phyloP scores from a whole-genome alignment of 495 filamentous ascomycete species.

The Penicillium nucicola region DNA sequence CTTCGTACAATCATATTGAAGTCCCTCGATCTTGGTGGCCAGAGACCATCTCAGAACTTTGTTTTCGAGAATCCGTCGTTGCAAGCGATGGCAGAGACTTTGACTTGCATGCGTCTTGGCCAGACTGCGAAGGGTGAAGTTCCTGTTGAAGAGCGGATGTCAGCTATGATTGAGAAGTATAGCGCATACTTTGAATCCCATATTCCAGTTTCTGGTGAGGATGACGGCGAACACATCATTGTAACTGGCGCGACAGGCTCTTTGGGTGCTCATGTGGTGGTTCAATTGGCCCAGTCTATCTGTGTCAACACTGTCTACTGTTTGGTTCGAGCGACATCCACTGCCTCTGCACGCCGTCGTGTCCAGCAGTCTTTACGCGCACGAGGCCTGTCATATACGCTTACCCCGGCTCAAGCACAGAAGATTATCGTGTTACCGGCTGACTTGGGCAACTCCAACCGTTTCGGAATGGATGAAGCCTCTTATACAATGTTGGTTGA shows the following conservation, averaged over 20 bases:
- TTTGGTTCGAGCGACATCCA: slow-evolving; percentile 51
- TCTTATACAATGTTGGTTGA: slow-evolving; percentile 36
- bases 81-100: slow-evolving; percentile 20
- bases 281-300: slow-evolving; percentile 25
- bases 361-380: slow-evolving; percentile 46
- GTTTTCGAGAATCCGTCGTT: slow-evolving; percentile 40
- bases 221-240: slow-evolving; percentile 20
- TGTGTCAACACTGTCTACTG: slow-evolving; percentile 48
- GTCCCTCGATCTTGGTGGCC: slow-evolving; percentile 22
- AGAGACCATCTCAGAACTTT: slow-evolving; percentile 36
- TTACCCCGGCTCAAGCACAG: slow-evolving; percentile 13
- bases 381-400: slow-evolving; percentile 21
- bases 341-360: slow-evolving; percentile 42
- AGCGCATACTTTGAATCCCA: slow-evolving; percentile 26
- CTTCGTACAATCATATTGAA: slow-evolving; percentile 36
- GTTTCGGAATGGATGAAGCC: slow-evolving; percentile 41
- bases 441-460: slow-evolving; percentile 28
- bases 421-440: slow-evolving; percentile 43
- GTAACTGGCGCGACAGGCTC: slow-evolving; percentile 66
- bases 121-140: slow-evolving; percentile 8
- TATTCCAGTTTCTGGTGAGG: slow-evolving; percentile 14
- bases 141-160: slow-evolving; percentile 20
- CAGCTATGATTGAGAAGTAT: slow-evolving; percentile 32
- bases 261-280: slow-evolving; percentile 54
- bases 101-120: slow-evolving; percentile 10